These are phyloP conservation scores for Penicillium macrosclerotiorum DNA, from an alignment of 495 filamentous ascomycete species.

Conservation along the genomic window DNA sequence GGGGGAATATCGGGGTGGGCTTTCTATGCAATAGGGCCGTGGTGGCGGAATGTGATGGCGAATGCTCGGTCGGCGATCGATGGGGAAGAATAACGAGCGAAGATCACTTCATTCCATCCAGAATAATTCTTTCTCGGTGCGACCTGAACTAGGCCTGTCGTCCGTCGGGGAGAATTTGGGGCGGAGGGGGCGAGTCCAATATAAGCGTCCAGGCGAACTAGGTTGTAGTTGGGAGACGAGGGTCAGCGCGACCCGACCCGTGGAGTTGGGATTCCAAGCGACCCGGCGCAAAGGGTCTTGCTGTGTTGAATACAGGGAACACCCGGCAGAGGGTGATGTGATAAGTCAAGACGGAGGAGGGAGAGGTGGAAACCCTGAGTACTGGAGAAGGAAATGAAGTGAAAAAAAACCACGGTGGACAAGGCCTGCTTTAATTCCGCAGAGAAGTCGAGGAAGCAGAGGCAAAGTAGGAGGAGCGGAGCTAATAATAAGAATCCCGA, in stretches of 20 bases:
- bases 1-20: background rate
- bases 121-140: too few relatives aligned
- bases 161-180: background rate
- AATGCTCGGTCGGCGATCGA: slow-evolving; percentile 17
- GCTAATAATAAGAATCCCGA: too few relatives aligned
- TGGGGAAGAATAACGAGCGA: background rate
- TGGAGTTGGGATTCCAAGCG: slow-evolving; percentile 6
- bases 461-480: too few relatives aligned
- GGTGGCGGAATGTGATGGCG: slow-evolving; percentile 16
- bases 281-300: slow-evolving; percentile 6
- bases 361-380: background rate
- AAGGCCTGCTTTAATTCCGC: too few relatives aligned
- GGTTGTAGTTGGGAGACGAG: background rate
- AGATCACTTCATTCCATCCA: slow-evolving; percentile 16
- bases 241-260: slow-evolving; percentile 3
- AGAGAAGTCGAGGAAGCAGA: too few relatives aligned
- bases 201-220: background rate
- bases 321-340: background rate
- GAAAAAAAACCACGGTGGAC: background rate
- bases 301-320: slow-evolving; percentile 10
- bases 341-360: background rate
- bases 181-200: background rate
- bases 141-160: too few relatives aligned
- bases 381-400: background rate
- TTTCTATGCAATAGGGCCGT: slow-evolving; percentile 5